Evolutionary conservation across 2,329 filamentous ascomycete species (phyloP).

Genomic region (Calonectria fujianensis): DNA sequence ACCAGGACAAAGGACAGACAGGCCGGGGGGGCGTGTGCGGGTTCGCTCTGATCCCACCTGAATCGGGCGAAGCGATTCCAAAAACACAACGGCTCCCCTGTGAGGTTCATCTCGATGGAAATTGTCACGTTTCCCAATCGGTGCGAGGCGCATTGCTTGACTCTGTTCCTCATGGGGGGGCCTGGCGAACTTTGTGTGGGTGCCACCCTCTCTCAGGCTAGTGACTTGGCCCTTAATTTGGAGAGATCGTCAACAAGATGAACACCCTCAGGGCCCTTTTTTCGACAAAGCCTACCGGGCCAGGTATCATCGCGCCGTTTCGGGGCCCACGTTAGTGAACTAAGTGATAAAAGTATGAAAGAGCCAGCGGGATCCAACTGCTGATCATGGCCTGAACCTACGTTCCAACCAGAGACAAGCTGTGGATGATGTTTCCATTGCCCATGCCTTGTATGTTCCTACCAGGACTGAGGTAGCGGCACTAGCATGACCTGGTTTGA

Average conservation of each 20-base stretch:
- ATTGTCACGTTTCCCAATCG: constrained; percentile 46
- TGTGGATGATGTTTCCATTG: not conserved
- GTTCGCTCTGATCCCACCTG: constrained; percentile 47
- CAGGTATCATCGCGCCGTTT: constrained; percentile 37
- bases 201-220: constrained; percentile 23
- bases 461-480: constrained; percentile 32
- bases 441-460: not conserved
- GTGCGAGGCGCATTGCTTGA: constrained; percentile 42
- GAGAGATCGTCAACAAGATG: constrained; percentile 32
- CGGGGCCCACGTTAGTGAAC: constrained; percentile 22
- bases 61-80: constrained; percentile 41
- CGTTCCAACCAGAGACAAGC: not conserved
- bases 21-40: not conserved
- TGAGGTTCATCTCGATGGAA: constrained; percentile 44
- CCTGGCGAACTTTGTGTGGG: constrained; percentile 33
- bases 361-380: not conserved
- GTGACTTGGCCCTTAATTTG: constrained; percentile 25
- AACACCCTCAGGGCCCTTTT: constrained; percentile 14
- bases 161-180: constrained; percentile 25
- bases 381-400: constrained; percentile 11
- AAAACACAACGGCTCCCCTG: constrained; percentile 48
- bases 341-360: constrained; percentile 19
- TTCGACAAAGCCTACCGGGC: not conserved
- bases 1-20: not conserved
- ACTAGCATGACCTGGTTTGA: constrained; percentile 13